Percentiles rank a stretch among this genome's conserved stretches.
phyloP scores from a whole-genome alignment of 345 rosid species.

The Diplotaxis tenuifolia region DNA sequence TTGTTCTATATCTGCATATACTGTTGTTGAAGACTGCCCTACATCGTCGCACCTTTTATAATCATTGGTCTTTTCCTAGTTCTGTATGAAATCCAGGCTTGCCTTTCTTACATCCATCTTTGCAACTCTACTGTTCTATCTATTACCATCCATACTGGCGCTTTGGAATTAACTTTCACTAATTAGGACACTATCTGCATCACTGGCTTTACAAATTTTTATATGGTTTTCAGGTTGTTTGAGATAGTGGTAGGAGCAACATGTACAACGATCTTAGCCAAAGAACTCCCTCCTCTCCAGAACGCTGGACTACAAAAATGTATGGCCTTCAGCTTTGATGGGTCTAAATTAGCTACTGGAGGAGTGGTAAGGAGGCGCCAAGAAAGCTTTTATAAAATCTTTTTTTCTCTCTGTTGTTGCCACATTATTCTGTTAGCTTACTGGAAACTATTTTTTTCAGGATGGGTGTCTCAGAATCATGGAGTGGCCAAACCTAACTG shows the following conservation, averaged over 20 bases:
- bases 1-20: not conserved
- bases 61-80: not conserved
- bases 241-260: conserved; percentile 55
- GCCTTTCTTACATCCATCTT: not conserved
- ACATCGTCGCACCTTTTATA: not conserved
- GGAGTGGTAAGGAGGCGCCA: conserved; percentile 63
- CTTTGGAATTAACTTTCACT: not conserved
- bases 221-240: conserved; percentile 57
- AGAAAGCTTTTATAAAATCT: not conserved
- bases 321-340: conserved; percentile 83
- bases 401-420: not conserved
- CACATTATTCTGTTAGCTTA: not conserved
- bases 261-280: conserved; percentile 48
- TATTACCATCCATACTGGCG: not conserved
- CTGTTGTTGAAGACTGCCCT: not conserved
- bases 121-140: not conserved
- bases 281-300: conserved; percentile 58
- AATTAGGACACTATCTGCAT: not conserved
- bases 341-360: conserved; percentile 82
- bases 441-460: conserved; percentile 40
- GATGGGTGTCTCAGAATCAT: conserved; percentile 90
- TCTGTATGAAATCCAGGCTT: not conserved
- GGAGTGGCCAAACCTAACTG: conserved; percentile 74
- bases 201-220: not conserved
- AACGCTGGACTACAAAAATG: conserved; percentile 79